phyloP scores from a whole-genome alignment of 129 eudicot species.

The Flaveria bidentis region DNA sequence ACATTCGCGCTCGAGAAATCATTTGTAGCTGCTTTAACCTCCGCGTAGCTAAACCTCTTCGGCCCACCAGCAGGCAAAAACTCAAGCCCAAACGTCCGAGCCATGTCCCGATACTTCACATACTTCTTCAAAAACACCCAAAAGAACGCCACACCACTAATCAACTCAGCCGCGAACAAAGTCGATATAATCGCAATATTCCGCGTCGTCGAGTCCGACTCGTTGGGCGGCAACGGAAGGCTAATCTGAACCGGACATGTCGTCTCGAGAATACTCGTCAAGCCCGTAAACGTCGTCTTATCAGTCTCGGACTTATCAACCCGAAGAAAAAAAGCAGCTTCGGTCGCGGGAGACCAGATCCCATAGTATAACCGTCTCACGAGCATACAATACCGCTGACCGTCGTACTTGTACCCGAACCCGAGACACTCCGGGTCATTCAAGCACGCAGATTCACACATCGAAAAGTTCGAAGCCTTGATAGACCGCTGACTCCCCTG shows the following conservation, averaged over 20 bases:
- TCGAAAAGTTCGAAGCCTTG: constrained; percentile 35
- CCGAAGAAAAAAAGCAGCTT: constrained; percentile 52
- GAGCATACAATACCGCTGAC: constrained; percentile 52
- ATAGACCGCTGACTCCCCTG: constrained; percentile 11
- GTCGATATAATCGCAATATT: constrained; percentile 67
- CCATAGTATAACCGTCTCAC: constrained; percentile 52
- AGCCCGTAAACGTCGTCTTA: constrained; percentile 50
- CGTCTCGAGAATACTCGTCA: constrained; percentile 61
- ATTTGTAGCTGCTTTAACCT: constrained; percentile 68
- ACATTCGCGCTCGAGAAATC: constrained; percentile 51
- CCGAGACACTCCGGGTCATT: constrained; percentile 51
- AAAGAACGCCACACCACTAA: constrained; percentile 76
- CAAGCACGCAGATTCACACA: constrained; percentile 51
- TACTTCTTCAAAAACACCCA: constrained; percentile 83
- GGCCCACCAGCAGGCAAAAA: constrained; percentile 81
- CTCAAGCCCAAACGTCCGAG: constrained; percentile 83
- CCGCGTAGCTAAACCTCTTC: constrained; percentile 70
- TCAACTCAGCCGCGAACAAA: constrained; percentile 78
- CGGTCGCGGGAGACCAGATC: constrained; percentile 74
- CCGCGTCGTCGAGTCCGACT: constrained; percentile 60
- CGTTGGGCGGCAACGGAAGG: constrained; percentile 69
- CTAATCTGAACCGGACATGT: constrained; percentile 67
- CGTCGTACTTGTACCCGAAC: constrained; percentile 65
- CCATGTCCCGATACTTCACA: constrained; percentile 92
- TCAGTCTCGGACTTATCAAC: constrained; percentile 58